Evolutionary conservation across 2,329 filamentous ascomycete species (phyloP), one percentile per base, ranked within the genome.

Genomic region (Cladophialophora yegresii): DNA sequence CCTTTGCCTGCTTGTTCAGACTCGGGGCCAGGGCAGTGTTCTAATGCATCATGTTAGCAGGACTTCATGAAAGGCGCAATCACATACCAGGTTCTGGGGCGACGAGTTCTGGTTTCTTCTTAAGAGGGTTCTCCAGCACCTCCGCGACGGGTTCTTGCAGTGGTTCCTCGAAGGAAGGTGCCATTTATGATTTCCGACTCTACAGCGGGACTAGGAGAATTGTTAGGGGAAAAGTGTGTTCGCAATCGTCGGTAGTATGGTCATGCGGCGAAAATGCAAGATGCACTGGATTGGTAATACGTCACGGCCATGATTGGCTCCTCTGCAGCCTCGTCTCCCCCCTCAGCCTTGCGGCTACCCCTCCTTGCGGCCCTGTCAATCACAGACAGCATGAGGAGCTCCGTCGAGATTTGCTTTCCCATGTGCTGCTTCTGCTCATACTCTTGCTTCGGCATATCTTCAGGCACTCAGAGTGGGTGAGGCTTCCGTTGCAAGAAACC

Each of bases 1-100:
- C 82, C 83, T 77, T 83, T 79, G 57, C 85, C 85, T 54, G 85
- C 85, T 72, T 80, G 75, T 58, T 80, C 78, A n/a, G 80, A 81
- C 68, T 81, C 78, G 23, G 79, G 95, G 0, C 95, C 95, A 2
- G 93, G 93, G 74, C 95, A 99, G 81, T 98, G 93, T 78, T 98
- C 92, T 80, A 59, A 12, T 55, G 22, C 23, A 54, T 45, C 45
- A 16, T 22, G 51, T 64, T 43, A 60, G 7, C 22, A 43, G 12
- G n/a, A 60, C 6, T 12, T 20, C 20, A 28, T 28, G 4, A 8
- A 62, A n/a, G 50, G 10, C 9, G 58, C 54, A 13, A 53, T 54
- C 28, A 68, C 74, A 60, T 79, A 85, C 84, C 85, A 74, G 93
- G 93, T 75, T 98, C 93, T 47, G 95, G 93, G 22, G 95, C 95